Percentiles rank a stretch among this genome's conserved stretches.
These are phyloP conservation scores for Phytophthora fragariae DNA, from an alignment of 352 stramenopile species.

Conservation along the genomic window DNA sequence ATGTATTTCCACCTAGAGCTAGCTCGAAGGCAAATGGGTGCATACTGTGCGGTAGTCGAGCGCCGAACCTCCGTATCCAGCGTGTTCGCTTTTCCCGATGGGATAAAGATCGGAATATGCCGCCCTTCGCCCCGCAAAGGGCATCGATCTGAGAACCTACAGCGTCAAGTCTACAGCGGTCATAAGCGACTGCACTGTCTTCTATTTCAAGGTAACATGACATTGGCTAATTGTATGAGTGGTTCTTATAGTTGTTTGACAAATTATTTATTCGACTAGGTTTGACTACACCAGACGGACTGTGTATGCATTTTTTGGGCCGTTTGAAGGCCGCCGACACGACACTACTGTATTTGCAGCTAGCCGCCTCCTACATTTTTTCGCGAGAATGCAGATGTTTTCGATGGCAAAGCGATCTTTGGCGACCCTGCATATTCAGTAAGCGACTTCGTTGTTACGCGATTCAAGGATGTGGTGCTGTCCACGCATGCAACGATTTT, in stretches of 20 bases:
- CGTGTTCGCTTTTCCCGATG: conserved; percentile 13
- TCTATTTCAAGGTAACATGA: conserved; percentile 1
- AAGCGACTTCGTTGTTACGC: neutral
- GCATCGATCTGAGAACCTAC: conserved; percentile 1
- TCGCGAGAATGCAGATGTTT: neutral
- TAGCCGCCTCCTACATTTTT: neutral
- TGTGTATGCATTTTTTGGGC: neutral
- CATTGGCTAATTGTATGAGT: neutral
- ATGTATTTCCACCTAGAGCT: conserved; percentile 2
- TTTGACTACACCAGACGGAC: neutral
- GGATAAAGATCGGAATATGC: conserved; percentile 8
- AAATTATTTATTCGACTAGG: neutral
- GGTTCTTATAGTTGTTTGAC: neutral
- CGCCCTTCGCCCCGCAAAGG: neutral
- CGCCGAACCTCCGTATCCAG: neutral
- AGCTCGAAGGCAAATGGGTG: neutral
- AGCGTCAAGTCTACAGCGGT: conserved; percentile 8
- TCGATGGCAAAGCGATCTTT: conserved; percentile 1
- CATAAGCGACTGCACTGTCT: conserved; percentile 10
- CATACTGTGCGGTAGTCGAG: conserved; percentile 4
- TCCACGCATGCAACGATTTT: neutral
- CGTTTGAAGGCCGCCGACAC: neutral
- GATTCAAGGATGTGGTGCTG: neutral
- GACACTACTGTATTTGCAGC: neutral
- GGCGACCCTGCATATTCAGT: neutral